Base-by-base conservation (phyloP, 306 rosid genomes). In the Trifolium dubium region DNA sequence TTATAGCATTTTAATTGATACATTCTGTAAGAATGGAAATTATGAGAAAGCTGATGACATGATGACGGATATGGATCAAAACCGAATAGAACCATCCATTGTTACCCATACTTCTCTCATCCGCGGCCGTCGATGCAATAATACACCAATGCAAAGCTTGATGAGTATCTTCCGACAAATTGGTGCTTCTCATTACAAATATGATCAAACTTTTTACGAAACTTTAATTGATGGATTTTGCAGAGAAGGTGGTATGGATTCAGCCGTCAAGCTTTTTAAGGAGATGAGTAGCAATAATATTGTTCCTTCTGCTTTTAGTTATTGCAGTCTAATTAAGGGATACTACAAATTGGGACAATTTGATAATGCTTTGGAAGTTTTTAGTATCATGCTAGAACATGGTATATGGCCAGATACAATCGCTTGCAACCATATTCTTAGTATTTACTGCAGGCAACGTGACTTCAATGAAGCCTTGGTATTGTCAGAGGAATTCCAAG, bases 1-100 rank as follows among this genome's bases (percentile, higher is more conserved):
- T 81, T 89, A 87, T 72, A 85, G 88, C 78, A 87, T 87, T 58
- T 81, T 89, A 81, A 80, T 87, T 39, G 80, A 89, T 78, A 83
- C 85, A 18, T 79, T 74, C 62, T 83, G 88, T 75, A 80, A 64
- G 77, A 67, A 76, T 30, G 86, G 92, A 69, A 79, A 89, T 64
- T 34, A 80, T 37, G 34, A 56, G 68, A 78, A 60, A 76, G 74
- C 76, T 73, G 53, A 76, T 34, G 49, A 65, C 64, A 39, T 89
- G 82, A 51, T 87, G 34, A 70, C 64, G 31, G 87, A 89, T 80
- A 89, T 89, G 95, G 56, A 50, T 44, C 58, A 2, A 15, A 5
- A 29, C 80, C 46, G 46, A 47, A 37, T 87, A 67, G 80, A 81
- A 71, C 92, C 92, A 56, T 89, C 95, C 14, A 13, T 83, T 56